Percentiles rank a stretch among this genome's conserved stretches.
phyloP scores from a whole-genome alignment of 2,329 filamentous ascomycete genomes.

The Rhytidhysteron rufulum region DNA sequence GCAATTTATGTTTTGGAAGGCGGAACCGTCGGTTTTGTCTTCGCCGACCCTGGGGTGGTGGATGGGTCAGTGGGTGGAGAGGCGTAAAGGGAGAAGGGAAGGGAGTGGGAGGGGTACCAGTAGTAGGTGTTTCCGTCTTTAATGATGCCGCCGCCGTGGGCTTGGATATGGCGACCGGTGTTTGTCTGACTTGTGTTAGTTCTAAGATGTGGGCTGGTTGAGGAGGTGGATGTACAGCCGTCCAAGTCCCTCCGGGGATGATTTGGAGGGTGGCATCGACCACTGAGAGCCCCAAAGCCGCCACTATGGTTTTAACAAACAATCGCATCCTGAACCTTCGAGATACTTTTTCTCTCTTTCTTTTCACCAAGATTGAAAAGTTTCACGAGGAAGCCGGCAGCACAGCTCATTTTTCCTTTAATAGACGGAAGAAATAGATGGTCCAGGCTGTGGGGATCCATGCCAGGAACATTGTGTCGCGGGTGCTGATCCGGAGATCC shows the following conservation, averaged over 20 bases:
- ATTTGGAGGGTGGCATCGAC: slow-evolving; percentile 33
- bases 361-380: too few species aligned
- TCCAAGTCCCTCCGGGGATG: slow-evolving; percentile 38
- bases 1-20: slow-evolving; percentile 64
- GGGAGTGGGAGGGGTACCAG: slow-evolving; percentile 20
- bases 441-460: too few species aligned
- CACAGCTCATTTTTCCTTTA: too few species aligned
- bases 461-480: too few species aligned
- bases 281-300: slow-evolving; percentile 15
- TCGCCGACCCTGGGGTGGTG: slow-evolving; percentile 55
- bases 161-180: slow-evolving; percentile 58
- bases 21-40: slow-evolving; percentile 61
- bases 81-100: neutral
- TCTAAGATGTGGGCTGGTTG: neutral
- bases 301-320: slow-evolving; percentile 5
- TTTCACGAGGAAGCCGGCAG: too few species aligned
- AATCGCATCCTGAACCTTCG: slow-evolving; percentile 24
- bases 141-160: slow-evolving; percentile 63
- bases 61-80: neutral
- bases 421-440: too few species aligned
- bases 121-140: slow-evolving; percentile 59
- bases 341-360: too few species aligned
- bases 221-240: slow-evolving; percentile 19
- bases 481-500: too few species aligned
- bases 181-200: slow-evolving; percentile 21